Base-by-base conservation (phyloP, 2,329 filamentous ascomycete genomes). In the Neofusicoccum ribis region DNA sequence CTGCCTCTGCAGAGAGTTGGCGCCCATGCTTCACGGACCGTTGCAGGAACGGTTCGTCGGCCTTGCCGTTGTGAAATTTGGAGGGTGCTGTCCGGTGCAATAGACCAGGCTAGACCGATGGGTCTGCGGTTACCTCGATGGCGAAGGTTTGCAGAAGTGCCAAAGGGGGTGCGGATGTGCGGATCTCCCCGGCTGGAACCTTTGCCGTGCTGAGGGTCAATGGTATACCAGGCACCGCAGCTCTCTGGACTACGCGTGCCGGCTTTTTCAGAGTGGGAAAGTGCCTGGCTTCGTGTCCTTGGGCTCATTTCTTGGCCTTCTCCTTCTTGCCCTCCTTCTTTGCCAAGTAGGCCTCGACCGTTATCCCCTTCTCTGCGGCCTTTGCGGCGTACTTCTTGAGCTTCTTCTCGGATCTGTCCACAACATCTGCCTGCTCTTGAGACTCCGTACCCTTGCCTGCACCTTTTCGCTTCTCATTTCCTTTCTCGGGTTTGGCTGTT, bases 311-410 rank as follows among this genome's bases (percentile, higher is more conserved):
- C 15, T 50, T 51, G 36, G 46, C 43, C 15, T 52, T 50, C 36
- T 43, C 50, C 43, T 47, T 63, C 41, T 54, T 58, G 27, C 63
- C 58, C 5, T 63, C 67, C 60, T 76, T 78, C 68, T 77, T 78
- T 52, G 73, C 70, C 14, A 76, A 72, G 31, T 77, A 81, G 14
- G 70, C 69, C 44, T 79, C 74, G 5, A 80, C 68, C 0, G 75
- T 71, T 49, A 80, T 72, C 12, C 74, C 72, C 68, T 80, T 81
- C 17, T 69, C 71, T 0, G 69, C 70, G 1, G 66, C 44, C 20
- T 60, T 56, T 17, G 58, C 39, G 37, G 54, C 43, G 15, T 43
- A 56, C 37, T 65, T 56, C 34, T 63, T 47, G 12, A 52, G 31
- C 31, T 56, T 52, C 43, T 52, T 64, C 14, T 49, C 58, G 39